A percentile compares a stretch with the other conserved stretches of the same genome.
Conservation (phyloP, 1,284 basidiomycete genomes). For the Moesziomyces globuligerus region DNA sequence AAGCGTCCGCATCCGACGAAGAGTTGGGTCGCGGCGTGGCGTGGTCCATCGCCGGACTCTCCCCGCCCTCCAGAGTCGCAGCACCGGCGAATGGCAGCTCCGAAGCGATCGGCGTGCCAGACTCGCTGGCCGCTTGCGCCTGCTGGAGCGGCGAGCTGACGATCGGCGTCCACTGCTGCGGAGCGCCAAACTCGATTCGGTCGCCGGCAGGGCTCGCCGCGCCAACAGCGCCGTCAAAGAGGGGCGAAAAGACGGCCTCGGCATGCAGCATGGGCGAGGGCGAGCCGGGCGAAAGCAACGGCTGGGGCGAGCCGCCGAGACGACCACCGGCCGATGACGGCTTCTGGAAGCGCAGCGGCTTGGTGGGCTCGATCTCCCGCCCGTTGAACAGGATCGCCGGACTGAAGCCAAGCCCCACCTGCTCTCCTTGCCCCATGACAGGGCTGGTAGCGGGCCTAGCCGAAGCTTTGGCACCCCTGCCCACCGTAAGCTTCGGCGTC, state of each 20-base stretch:
- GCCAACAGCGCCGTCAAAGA: constrained; percentile 6
- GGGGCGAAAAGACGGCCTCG: constrained; percentile 18
- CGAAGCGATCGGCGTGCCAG: constrained; percentile 13
- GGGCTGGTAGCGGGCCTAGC: constrained; percentile 28
- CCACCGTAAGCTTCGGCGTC: constrained; percentile 19
- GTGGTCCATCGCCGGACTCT: constrained; percentile 18
- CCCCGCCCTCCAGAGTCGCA: constrained; percentile 2
- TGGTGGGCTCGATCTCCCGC: constrained; percentile 34
- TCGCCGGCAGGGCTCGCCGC: constrained; percentile 15
- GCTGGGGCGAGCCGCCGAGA: constrained; percentile 28
- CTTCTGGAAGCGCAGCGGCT: constrained; percentile 36
- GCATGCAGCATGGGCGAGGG: constrained; percentile 43
- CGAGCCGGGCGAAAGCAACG: constrained; percentile 16
- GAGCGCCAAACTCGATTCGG: constrained; percentile 28
- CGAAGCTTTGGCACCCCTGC: constrained; percentile 10
- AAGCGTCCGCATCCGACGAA: constrained; percentile 7
- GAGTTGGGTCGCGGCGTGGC: constrained; percentile 24
- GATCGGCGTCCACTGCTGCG: not conserved
- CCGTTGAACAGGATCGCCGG: constrained; percentile 48
- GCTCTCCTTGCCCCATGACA: constrained; percentile 8
- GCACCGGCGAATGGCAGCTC: not conserved
- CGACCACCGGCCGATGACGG: constrained; percentile 29
- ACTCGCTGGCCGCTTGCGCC: not conserved
- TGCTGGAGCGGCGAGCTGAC: too few relatives aligned
- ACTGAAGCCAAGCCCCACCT: constrained; percentile 21